phyloP scores from a whole-genome alignment of 78 protist genomes.

The Isochrysis galbana region DNA sequence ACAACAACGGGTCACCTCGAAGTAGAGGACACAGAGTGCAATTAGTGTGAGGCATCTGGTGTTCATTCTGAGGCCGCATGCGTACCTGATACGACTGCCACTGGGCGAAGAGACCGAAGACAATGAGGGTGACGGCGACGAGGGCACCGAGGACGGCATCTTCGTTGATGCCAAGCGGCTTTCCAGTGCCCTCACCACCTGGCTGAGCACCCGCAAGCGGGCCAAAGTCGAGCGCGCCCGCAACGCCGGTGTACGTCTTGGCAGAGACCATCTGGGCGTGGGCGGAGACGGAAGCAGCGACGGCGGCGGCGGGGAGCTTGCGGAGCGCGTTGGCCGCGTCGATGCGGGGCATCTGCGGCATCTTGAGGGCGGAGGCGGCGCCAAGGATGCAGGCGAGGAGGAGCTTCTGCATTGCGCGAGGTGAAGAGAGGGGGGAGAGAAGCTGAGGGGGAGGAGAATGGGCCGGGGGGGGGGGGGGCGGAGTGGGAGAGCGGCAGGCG shows the following conservation, averaged over 20 bases:
- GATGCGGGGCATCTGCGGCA: neutral
- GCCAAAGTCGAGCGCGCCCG: slow-evolving; percentile 11
- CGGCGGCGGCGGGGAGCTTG: neutral
- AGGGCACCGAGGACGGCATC: neutral
- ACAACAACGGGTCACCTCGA: too few relatives aligned
- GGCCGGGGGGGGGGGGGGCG: too few relatives aligned
- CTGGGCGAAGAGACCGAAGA: neutral
- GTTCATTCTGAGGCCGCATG: too few relatives aligned
- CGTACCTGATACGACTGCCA: neutral
- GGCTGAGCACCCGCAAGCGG: slow-evolving; percentile 25
- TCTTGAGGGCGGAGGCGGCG: neutral
- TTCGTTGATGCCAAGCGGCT: neutral
- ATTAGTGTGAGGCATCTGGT: too few relatives aligned
- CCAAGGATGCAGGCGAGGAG: neutral
- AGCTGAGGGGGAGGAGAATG: too few relatives aligned
- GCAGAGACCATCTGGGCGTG: neutral
- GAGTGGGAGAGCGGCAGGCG: too few relatives aligned
- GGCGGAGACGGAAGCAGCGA: neutral
- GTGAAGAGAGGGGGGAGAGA: too few relatives aligned
- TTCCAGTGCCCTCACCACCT: slow-evolving; percentile 26
- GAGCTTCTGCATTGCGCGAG: too few relatives aligned
- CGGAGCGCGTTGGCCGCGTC: neutral
- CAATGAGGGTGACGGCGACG: neutral
- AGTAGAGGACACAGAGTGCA: too few relatives aligned
- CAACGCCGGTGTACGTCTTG: neutral